A percentile compares a stretch with the other conserved stretches of the same genome.
Conservation (phyloP, 2,329 filamentous ascomycete species). For the Verticillium zaregamsianum region DNA sequence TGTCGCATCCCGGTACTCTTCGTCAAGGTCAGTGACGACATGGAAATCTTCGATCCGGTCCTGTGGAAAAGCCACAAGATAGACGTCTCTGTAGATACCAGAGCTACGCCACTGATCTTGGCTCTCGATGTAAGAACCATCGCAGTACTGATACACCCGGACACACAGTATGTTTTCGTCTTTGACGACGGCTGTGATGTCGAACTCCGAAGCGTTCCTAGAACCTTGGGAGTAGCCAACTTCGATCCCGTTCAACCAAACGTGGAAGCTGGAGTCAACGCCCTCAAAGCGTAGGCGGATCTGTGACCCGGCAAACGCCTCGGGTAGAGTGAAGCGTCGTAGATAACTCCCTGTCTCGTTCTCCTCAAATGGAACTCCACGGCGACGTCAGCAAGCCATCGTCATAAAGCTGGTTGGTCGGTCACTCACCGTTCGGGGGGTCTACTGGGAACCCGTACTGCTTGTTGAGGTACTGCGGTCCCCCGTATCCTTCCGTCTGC, state of each 20-base stretch:
- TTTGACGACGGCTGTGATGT: conserved; percentile 53
- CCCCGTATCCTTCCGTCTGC: conserved; percentile 65
- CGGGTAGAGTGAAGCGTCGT: conserved; percentile 48
- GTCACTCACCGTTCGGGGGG: conserved; percentile 46
- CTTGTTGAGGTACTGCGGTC: conserved; percentile 67
- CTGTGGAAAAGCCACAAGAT: conserved; percentile 56
- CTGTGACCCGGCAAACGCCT: conserved; percentile 44
- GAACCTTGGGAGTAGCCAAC: conserved; percentile 71
- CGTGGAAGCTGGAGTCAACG: conserved; percentile 67
- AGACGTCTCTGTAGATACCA: conserved; percentile 67
- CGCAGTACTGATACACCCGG: conserved; percentile 67
- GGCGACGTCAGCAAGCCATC: no score
- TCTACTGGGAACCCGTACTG: conserved; percentile 64
- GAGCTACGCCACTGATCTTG: conserved; percentile 68
- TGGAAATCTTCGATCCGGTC: conserved; percentile 51
- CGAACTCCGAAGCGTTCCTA: conserved; percentile 69
- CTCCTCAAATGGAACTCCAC: conserved; percentile 52
- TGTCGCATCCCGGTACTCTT: conserved; percentile 47
- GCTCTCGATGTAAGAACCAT: conserved; percentile 70
- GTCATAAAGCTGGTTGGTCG: no score
- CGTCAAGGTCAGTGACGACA: conserved; percentile 51
- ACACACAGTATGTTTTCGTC: conserved; percentile 48
- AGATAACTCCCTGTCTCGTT: conserved; percentile 63
- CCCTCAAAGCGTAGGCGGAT: conserved; percentile 70
- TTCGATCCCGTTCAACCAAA: conserved; percentile 64